phyloP scores from a whole-genome alignment of 768 basidiomycete species.

The Hydnomerulius pinastri region DNA sequence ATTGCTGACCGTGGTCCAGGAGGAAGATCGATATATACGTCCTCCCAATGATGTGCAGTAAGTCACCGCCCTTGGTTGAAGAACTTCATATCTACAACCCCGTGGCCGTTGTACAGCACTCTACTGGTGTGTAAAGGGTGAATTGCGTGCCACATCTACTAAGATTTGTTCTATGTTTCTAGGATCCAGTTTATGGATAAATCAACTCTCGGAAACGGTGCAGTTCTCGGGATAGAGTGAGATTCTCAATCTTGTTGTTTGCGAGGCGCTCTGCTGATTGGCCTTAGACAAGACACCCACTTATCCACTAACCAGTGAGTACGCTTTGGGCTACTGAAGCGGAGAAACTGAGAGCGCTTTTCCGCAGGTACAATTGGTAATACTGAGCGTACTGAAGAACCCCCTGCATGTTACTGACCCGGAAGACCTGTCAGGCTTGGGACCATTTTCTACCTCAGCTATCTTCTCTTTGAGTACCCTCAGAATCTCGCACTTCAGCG shows the following conservation, averaged over 20 bases:
- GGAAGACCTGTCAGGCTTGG: slow-evolving; percentile 54
- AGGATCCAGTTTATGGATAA: slow-evolving; percentile 85
- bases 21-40: slow-evolving; percentile 70
- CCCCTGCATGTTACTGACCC: neutral
- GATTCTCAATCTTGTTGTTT: slow-evolving; percentile 10
- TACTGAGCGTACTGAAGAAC: neutral
- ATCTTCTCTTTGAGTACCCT: slow-evolving; percentile 71
- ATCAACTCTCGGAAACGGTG: slow-evolving; percentile 64
- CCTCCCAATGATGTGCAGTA: slow-evolving; percentile 72
- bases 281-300: slow-evolving; percentile 55
- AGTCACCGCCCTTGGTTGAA: slow-evolving; percentile 26
- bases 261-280: neutral
- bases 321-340: neutral
- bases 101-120: slow-evolving; percentile 39
- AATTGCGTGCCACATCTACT: neutral
- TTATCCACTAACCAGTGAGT: slow-evolving; percentile 65
- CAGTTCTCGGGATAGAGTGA: slow-evolving; percentile 72
- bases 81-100: neutral
- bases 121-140: slow-evolving; percentile 44
- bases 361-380: slow-evolving; percentile 65
- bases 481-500: slow-evolving; percentile 72
- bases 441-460: slow-evolving; percentile 73
- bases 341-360: neutral
- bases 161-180: neutral
- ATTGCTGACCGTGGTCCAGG: slow-evolving; percentile 21